These are phyloP conservation scores for Oidiodendron maius DNA, from an alignment of 495 filamentous ascomycete genomes.

Conservation along the genomic window DNA sequence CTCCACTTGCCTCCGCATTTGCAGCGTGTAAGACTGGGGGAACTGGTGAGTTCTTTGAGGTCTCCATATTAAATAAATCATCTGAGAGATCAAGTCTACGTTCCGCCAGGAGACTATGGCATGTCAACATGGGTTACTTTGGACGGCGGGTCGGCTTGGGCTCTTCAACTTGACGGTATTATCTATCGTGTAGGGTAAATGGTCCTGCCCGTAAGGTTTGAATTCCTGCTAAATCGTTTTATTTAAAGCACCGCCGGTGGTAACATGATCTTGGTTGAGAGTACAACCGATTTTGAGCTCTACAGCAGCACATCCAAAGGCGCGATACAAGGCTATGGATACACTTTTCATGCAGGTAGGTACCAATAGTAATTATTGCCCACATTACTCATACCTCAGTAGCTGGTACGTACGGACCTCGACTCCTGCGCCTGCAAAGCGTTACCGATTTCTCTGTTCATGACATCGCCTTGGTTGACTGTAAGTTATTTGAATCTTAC, in stretches of 20 bases:
- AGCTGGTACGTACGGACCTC: slow-evolving; percentile 6
- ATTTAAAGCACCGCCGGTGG: slow-evolving; percentile 33
- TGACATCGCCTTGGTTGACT: slow-evolving; percentile 44
- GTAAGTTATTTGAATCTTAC: slow-evolving; percentile 3
- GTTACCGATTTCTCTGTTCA: slow-evolving; percentile 43
- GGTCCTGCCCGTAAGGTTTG: neutral
- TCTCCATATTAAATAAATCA: neutral
- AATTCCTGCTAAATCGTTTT: neutral
- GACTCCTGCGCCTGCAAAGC: slow-evolving; percentile 33
- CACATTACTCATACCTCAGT: neutral
- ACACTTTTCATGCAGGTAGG: slow-evolving; percentile 29
- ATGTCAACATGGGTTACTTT: slow-evolving; percentile 21
- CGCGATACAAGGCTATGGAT: slow-evolving; percentile 47
- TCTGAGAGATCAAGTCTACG: slow-evolving; percentile 26
- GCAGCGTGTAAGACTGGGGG: slow-evolving; percentile 33
- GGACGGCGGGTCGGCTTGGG: slow-evolving; percentile 30
- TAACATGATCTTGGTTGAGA: slow-evolving; percentile 45
- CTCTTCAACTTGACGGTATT: slow-evolving; percentile 42
- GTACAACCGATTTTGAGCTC: slow-evolving; percentile 42
- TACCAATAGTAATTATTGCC: neutral
- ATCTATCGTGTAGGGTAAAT: slow-evolving; percentile 24
- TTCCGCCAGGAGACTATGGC: slow-evolving; percentile 37
- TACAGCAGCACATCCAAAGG: slow-evolving; percentile 40
- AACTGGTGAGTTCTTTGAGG: slow-evolving; percentile 10
- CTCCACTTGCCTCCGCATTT: slow-evolving; percentile 41